A percentile compares a stretch with the other conserved stretches of the same genome.
Conservation (phyloP, 305 asterid genomes). For the Fraxinus paxiana region DNA sequence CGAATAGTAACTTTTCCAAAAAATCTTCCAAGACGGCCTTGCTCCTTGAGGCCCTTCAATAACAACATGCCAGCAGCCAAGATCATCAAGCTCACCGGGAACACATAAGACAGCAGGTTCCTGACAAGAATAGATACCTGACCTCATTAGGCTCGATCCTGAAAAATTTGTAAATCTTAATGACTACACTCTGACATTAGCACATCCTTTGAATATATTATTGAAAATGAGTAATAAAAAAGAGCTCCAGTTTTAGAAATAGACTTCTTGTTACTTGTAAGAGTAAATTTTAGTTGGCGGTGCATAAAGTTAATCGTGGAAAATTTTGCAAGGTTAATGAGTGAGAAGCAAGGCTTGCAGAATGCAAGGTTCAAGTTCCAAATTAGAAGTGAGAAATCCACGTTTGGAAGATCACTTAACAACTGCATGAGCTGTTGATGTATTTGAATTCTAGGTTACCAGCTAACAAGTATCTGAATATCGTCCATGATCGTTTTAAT, state of each 20-base stretch:
- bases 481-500: not conserved
- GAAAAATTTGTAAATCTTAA: not conserved
- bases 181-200: not conserved
- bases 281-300: not conserved
- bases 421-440: not conserved
- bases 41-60: constrained; percentile 88
- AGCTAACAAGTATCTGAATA: not conserved
- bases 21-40: constrained; percentile 91
- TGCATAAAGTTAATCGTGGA: not conserved
- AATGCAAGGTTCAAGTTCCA: not conserved
- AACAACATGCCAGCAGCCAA: constrained; percentile 68
- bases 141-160: constrained; percentile 6
- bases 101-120: constrained; percentile 64
- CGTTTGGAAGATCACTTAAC: not conserved
- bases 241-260: not conserved
- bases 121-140: constrained; percentile 39
- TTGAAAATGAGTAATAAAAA: not conserved
- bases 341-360: not conserved
- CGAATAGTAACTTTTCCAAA: constrained; percentile 80
- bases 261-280: not conserved
- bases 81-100: constrained; percentile 75
- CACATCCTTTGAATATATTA: not conserved
- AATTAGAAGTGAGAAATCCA: not conserved
- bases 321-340: not conserved
- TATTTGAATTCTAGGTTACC: not conserved